A percentile compares a stretch with the other conserved stretches of the same genome.
Conservation (phyloP, 2,329 filamentous ascomycete species). For the Fusarium torreyae region DNA sequence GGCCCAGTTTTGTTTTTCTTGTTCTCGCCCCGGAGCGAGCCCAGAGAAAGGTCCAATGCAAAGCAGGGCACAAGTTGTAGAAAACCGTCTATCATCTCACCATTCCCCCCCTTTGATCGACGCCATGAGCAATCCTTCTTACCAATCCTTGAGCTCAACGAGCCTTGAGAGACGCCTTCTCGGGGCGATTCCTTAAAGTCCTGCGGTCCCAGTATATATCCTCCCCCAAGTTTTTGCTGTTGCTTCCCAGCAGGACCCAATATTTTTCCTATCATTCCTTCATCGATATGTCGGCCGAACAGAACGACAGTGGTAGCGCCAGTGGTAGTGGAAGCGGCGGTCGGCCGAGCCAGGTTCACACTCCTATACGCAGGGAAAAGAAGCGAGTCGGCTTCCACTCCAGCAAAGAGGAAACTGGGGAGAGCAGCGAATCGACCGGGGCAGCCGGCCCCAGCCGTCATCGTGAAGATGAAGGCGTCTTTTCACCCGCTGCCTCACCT, state of each 20-base stretch:
- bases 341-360: slow-evolving; percentile 50
- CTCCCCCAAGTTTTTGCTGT: neutral
- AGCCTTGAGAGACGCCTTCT: slow-evolving; percentile 40
- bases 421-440: slow-evolving; percentile 11
- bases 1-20: slow-evolving; percentile 50
- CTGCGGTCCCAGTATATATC: slow-evolving; percentile 5
- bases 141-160: slow-evolving; percentile 15
- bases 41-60: slow-evolving; percentile 35
- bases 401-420: slow-evolving; percentile 48
- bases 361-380: slow-evolving; percentile 57
- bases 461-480: slow-evolving; percentile 39
- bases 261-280: slow-evolving; percentile 9
- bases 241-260: slow-evolving; percentile 9
- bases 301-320: slow-evolving; percentile 48
- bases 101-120: slow-evolving; percentile 38
- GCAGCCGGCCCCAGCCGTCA: slow-evolving; percentile 17
- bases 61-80: neutral
- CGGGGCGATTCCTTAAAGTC: slow-evolving; percentile 29
- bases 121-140: slow-evolving; percentile 42
- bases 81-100: slow-evolving; percentile 36
- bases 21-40: slow-evolving; percentile 45
- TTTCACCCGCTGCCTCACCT: slow-evolving; percentile 51
- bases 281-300: slow-evolving; percentile 43
- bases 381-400: slow-evolving; percentile 59
- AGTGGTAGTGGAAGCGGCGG: slow-evolving; percentile 46